phyloP scores from a whole-genome alignment of 176 grass and related monocot genomes.

The Bonia amplexicaulis region DNA sequence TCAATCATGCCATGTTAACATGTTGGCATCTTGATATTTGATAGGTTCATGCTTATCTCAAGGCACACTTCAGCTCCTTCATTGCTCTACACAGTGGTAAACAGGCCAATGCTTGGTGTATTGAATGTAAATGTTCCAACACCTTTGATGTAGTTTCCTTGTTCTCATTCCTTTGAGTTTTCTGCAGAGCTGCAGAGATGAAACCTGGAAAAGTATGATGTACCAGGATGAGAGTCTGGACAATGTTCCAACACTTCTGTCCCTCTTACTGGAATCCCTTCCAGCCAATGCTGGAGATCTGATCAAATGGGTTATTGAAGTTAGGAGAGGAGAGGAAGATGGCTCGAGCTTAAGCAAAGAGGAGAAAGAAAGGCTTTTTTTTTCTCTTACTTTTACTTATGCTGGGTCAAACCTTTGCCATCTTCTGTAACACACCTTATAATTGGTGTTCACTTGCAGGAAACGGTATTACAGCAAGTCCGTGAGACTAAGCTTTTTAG shows the following conservation, averaged over 20 bases:
- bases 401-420: neutral
- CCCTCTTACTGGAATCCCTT: constrained; percentile 42
- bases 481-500: constrained; percentile 52
- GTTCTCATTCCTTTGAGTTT: constrained; percentile 7
- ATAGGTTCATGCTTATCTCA: constrained; percentile 88
- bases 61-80: constrained; percentile 46
- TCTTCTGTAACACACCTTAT: neutral
- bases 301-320: constrained; percentile 84
- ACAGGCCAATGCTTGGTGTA: neutral
- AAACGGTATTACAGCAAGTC: constrained; percentile 65
- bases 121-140: neutral
- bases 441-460: constrained; percentile 32
- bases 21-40: constrained; percentile 6
- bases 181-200: constrained; percentile 64
- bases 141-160: neutral
- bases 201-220: constrained; percentile 70
- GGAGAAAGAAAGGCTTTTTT: constrained; percentile 59
- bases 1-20: constrained; percentile 9
- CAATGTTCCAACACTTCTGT: constrained; percentile 47
- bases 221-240: constrained; percentile 52
- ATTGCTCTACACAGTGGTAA: constrained; percentile 81
- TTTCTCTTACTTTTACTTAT: neutral
- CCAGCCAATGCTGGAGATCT: constrained; percentile 72
- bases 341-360: constrained; percentile 50
- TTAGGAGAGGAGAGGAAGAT: constrained; percentile 78